Conservation (phyloP, 257 asterid genomes). For the Solanum rostratum region DNA sequence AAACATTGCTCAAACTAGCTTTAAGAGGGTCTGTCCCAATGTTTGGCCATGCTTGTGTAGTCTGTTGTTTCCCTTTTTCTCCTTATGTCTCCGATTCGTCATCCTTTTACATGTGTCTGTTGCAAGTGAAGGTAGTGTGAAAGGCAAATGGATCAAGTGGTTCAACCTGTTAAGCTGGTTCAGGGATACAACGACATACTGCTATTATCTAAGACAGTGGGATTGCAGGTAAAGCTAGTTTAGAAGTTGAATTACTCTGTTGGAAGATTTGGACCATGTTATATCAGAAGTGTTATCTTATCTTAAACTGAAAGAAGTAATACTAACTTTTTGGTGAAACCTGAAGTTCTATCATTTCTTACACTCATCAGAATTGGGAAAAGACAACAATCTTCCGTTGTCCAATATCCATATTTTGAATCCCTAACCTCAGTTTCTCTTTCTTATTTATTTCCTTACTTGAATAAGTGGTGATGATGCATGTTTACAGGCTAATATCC, state of each 20-base stretch:
- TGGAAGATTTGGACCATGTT: neutral
- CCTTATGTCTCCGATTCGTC: neutral
- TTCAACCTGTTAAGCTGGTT: constrained; percentile 48
- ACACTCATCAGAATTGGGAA: neutral
- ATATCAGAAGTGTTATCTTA: neutral
- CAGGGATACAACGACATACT: constrained; percentile 70
- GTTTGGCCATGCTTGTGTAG: neutral
- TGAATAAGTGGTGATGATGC: neutral
- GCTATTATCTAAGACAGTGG: constrained; percentile 72
- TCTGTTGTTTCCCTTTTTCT: neutral
- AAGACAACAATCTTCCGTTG: neutral
- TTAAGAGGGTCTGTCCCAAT: neutral
- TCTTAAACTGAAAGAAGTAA: neutral
- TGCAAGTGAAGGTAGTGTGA: constrained; percentile 49
- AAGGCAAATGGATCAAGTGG: constrained; percentile 73
- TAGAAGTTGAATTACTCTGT: neutral
- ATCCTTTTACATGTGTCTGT: neutral
- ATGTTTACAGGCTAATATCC: neutral
- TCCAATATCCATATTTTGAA: neutral
- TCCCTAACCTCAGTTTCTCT: neutral
- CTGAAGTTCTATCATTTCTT: neutral
- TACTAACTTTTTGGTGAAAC: neutral
- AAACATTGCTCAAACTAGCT: neutral
- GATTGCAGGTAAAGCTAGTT: constrained; percentile 64
- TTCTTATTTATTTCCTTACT: neutral